phyloP scores from a whole-genome alignment of 2,329 filamentous ascomycete genomes.

The Helotiales sp. region DNA sequence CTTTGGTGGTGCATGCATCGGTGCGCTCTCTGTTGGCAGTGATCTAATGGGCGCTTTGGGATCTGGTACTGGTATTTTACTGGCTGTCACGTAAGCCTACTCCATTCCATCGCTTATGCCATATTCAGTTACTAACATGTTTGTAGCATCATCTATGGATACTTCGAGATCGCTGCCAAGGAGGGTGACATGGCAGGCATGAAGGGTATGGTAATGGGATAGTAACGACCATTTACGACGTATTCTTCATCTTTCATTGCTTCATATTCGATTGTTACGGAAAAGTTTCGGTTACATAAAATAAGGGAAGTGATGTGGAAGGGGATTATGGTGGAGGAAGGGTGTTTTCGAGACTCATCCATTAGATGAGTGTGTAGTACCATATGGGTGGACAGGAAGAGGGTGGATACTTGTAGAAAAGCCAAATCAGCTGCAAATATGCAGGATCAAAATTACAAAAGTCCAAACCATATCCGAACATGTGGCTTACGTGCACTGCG shows the following conservation, averaged over 20 bases:
- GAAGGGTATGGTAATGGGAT: slow-evolving; percentile 73
- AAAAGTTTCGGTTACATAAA: slow-evolving; percentile 21
- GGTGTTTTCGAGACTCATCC: too few relatives aligned
- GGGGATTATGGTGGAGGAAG: neutral
- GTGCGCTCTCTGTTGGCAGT: slow-evolving; percentile 90
- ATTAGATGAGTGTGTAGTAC: slow-evolving; percentile 12
- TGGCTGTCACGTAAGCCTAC: slow-evolving; percentile 87
- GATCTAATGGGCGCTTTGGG: slow-evolving; percentile 95
- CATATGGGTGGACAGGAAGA: neutral
- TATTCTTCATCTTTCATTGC: slow-evolving; percentile 22
- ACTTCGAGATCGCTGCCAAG: slow-evolving; percentile 99
- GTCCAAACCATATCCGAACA: neutral
- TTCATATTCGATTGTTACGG: slow-evolving; percentile 23
- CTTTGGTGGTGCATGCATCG: slow-evolving; percentile 98
- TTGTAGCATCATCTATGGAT: slow-evolving; percentile 92
- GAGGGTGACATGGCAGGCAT: slow-evolving; percentile 86
- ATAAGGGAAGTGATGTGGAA: slow-evolving; percentile 19
- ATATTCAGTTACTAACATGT: slow-evolving; percentile 29
- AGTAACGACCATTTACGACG: slow-evolving; percentile 34
- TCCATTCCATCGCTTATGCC: neutral
- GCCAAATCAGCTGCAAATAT: neutral
- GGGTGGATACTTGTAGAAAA: neutral
- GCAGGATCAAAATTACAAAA: neutral
- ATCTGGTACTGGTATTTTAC: slow-evolving; percentile 94
- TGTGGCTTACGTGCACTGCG: neutral